Evolutionary conservation across 2,329 filamentous ascomycete genomes (phyloP).

Genomic region (Colletotrichum acutatum): DNA sequence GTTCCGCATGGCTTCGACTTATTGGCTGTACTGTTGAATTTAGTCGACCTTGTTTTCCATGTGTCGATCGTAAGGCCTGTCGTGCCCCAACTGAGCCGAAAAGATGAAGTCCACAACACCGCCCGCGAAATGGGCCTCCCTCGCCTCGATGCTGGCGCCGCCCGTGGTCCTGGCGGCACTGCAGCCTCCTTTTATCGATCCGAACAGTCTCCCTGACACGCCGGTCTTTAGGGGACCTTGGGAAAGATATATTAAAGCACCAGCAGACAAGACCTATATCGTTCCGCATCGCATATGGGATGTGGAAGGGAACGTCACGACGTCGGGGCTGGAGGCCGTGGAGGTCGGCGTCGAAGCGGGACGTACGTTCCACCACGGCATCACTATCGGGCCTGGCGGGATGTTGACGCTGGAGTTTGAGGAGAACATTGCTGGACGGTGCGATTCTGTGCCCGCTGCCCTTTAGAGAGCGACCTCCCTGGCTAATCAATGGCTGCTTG

Average conservation of each 20-base stretch:
- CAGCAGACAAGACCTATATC: constrained; percentile 47
- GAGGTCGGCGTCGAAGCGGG: constrained; percentile 28
- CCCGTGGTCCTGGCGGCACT: constrained; percentile 12
- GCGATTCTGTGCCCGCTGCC: neutral
- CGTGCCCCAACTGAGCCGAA: neutral
- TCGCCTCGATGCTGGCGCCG: neutral
- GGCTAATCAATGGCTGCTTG: constrained; percentile 4
- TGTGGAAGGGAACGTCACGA: constrained; percentile 46
- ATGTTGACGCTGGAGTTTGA: constrained; percentile 51
- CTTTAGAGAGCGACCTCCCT: neutral
- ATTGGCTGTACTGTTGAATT: neutral
- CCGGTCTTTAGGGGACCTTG: constrained; percentile 52
- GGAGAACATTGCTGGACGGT: constrained; percentile 54
- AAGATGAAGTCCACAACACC: constrained; percentile 18
- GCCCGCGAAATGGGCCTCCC: constrained; percentile 9
- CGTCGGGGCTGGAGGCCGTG: constrained; percentile 14
- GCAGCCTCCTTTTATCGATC: constrained; percentile 36
- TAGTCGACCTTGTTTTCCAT: neutral
- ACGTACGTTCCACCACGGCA: constrained; percentile 31
- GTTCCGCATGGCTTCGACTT: constrained; percentile 18
- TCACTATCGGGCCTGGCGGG: constrained; percentile 45
- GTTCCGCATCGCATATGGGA: constrained; percentile 46
- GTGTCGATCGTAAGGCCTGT: neutral
- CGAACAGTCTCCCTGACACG: constrained; percentile 41
- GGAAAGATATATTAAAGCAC: constrained; percentile 51